Evolutionary conservation across 805 yeast species (phyloP).

Genomic region (Saccharomycopsis amapae): DNA sequence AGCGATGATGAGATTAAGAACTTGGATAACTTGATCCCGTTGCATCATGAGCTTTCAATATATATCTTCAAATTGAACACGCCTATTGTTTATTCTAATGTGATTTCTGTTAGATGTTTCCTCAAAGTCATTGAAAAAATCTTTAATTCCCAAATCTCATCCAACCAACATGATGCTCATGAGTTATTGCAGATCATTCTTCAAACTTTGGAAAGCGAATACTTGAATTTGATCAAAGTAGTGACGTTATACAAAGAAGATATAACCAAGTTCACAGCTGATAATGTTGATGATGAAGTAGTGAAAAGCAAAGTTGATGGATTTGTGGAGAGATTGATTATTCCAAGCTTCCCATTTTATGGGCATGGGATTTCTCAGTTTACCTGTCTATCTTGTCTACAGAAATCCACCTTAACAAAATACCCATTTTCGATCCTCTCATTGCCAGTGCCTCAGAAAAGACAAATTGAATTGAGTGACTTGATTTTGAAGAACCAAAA

Average conservation of each 20-base stretch:
- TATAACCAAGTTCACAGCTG: constrained; percentile 24
- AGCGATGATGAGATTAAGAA: constrained; percentile 1
- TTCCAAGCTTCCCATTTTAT: constrained; percentile 67
- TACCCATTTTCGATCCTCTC: constrained; percentile 53
- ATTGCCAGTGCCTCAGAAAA: constrained; percentile 60
- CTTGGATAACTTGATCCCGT: constrained; percentile 31
- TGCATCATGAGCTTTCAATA: constrained; percentile 52
- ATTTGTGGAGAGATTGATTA: constrained; percentile 13
- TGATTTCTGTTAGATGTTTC: constrained; percentile 73
- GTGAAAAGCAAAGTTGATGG: not conserved
- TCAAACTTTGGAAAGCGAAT: constrained; percentile 71
- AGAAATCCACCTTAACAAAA: constrained; percentile 49
- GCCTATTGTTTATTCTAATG: constrained; percentile 44
- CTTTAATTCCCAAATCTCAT: constrained; percentile 65
- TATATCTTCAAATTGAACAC: constrained; percentile 54
- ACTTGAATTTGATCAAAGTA: constrained; percentile 30
- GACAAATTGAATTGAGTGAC: constrained; percentile 40
- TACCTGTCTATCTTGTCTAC: constrained; percentile 67
- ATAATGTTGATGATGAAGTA: constrained; percentile 17
- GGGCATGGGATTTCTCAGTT: constrained; percentile 63
- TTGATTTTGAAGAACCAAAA: constrained; percentile 50
- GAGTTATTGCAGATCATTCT: constrained; percentile 77
- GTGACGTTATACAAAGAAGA: constrained; percentile 24
- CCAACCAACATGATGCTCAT: constrained; percentile 92
- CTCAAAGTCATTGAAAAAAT: constrained; percentile 65